Evolutionary conservation across 2,329 filamentous ascomycete species (phyloP), one percentile per base, ranked within the genome.

Genomic region (Zelopaecilomyces penicillatus): DNA sequence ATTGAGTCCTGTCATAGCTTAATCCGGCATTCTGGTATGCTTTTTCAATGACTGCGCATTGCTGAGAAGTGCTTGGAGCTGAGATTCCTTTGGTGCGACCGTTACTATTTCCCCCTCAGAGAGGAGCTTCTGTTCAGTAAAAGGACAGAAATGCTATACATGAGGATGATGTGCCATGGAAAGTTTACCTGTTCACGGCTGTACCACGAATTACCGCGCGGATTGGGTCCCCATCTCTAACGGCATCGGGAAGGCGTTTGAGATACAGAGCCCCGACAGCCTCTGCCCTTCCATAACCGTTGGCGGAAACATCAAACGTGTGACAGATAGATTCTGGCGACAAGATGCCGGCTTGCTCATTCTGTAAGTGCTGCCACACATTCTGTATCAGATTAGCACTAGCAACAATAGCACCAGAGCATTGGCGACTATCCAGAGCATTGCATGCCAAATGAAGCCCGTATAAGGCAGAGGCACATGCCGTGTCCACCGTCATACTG

Each of bases 21-120:
- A 70, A 55, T 1, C 59, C 66, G 1, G 65, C 62, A 9, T 57
- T 57, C 3, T 47, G 34, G 50, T 75, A 75, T 0, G 65, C 59
- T 0, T 53, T 49, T 33, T 54, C 19, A 19, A 19, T 19, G 19
- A 19, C 19, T 19, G 19, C 19, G 19, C 19, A 19, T 19, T 19
- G 19, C 19, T 19, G 19, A 19, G 19, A 2, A 19, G 19, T 19
- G 19, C 19, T 19, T 19, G 19, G 19, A 19, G 19, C 19, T 19
- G 19, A 19, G 19, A 19, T 19, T 19, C 19, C 19, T 19, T 19
- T 19, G 19, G 19, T 19, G 19, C 19, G 19, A 19, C 19, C 19
- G 19, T 19, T 19, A 19, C 19, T 19, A 19, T 19, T 19, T 19
- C 19, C 19, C 19, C 19, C 19, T 19, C 19, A 19, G 19, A 19